Evolutionary conservation across 768 basidiomycete genomes (phyloP).

Genomic region (Lyophyllum semitale): DNA sequence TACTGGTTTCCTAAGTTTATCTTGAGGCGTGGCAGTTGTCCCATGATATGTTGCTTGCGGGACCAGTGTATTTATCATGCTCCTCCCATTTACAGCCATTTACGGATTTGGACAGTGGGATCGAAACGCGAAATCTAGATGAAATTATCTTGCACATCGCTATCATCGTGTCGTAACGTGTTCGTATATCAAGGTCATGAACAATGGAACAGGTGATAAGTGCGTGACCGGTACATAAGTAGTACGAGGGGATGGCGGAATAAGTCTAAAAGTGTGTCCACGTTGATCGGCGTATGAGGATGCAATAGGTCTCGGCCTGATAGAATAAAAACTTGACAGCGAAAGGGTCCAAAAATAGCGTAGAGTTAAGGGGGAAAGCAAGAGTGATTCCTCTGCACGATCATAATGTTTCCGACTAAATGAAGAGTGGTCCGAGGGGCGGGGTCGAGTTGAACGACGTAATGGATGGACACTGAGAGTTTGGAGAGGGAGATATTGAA

Average conservation of each 20-base stretch:
- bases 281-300: not conserved
- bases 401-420: conserved; percentile 6
- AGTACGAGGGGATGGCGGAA: conserved; percentile 5
- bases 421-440: conserved; percentile 1
- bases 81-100: not conserved
- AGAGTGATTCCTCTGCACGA: conserved; percentile 1
- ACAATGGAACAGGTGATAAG: conserved; percentile 6
- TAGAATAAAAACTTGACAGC: conserved; percentile 6
- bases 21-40: not conserved
- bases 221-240: conserved; percentile 9
- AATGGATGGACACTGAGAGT: conserved; percentile 1
- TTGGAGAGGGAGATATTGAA: conserved; percentile 18
- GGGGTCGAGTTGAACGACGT: not conserved
- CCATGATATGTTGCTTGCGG: conserved; percentile 1
- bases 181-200: conserved; percentile 17
- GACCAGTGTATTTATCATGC: not conserved
- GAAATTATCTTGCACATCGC: conserved; percentile 14
- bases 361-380: conserved; percentile 7
- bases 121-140: conserved; percentile 11
- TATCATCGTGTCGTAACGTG: conserved; percentile 18
- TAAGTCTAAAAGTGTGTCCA: conserved; percentile 10
- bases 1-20: conserved; percentile 1
- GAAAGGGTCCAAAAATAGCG: conserved; percentile 10
- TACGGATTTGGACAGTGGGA: not conserved
- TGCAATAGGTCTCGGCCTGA: conserved; percentile 2